Conservation (phyloP, 768 basidiomycete species). For the Antrodiella citrinella region DNA sequence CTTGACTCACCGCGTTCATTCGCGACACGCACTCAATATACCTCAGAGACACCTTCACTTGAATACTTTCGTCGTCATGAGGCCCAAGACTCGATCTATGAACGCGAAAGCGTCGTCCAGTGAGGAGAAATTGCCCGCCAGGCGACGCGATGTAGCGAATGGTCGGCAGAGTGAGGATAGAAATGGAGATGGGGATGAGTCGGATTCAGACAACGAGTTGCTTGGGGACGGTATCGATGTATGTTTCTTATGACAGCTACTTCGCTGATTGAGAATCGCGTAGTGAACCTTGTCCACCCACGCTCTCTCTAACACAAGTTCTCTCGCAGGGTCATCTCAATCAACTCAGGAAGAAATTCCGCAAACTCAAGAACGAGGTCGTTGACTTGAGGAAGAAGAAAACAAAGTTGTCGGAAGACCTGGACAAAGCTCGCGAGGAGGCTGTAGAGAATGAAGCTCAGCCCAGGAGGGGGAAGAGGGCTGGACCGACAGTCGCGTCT, state of each 20-base stretch:
- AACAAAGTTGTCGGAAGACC: neutral
- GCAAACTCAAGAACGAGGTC: neutral
- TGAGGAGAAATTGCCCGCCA: too few relatives aligned
- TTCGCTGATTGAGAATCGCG: too few relatives aligned
- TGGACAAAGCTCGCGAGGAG: neutral
- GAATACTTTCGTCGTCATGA: too few relatives aligned
- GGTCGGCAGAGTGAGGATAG: too few relatives aligned
- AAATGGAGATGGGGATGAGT: neutral
- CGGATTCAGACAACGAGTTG: neutral
- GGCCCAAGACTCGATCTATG: neutral
- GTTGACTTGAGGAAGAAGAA: constrained; percentile 2
- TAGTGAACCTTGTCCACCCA: too few relatives aligned
- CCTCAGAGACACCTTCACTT: too few relatives aligned
- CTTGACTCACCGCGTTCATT: too few relatives aligned
- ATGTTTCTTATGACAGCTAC: too few relatives aligned
- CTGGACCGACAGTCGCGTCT: constrained; percentile 5
- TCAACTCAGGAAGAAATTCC: neutral
- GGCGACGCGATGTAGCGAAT: too few relatives aligned
- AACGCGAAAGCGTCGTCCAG: too few relatives aligned
- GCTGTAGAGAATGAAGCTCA: constrained; percentile 14
- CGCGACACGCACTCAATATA: too few relatives aligned
- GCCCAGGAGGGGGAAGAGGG: constrained; percentile 12
- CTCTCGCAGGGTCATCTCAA: neutral
- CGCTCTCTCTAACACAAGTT: too few relatives aligned
- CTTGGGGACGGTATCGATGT: neutral